Base-by-base conservation (phyloP, 345 rosid genomes). In the Populus alba region DNA sequence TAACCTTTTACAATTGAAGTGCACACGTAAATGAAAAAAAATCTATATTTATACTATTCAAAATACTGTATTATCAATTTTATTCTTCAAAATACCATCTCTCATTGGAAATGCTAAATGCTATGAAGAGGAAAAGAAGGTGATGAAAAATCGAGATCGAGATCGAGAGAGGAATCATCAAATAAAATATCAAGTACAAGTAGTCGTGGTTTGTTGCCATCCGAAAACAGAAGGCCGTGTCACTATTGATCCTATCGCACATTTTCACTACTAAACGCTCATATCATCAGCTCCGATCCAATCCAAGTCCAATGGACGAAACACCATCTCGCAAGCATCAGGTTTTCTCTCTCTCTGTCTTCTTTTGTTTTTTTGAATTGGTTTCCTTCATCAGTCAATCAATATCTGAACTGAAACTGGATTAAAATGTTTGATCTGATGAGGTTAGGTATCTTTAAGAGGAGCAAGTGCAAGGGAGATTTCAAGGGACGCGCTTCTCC, bases 391-490 rank as follows among this genome's bases (percentile, higher is more conserved):
- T 53, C 75, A 20, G n/a, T 23, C 27, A 18, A 71, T 33, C 61
- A 18, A 16, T 49, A 53, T 72, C 23, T 61, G 23, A 47, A 47
- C 51, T 47, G 51, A 15, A 47, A 47, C 51, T 47, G 51, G 11
- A 47, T 47, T 47, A 15, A 41, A 9, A 12, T 47, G 45, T 41
- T 41, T 41, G 51, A 47, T 47, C 17, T 47, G 51, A 47, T 47
- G 51, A 47, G 51, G 75, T 84, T 79, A 96, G 99, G 99, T 96
- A 8, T 96, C 97, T 6, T 87, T 94, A 68, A 91, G 99, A 81
- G 98, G 99, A 37, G 97, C 97, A 47, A 96, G 99, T 74, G 88
- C 87, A 9, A 91, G 77, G 83, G 98, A 95, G 87, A 93, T 95
- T 43, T 88, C 98, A 22, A 87, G 99, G 72, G 97, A 92, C 75